Evolutionary conservation across 208 protist genomes (phyloP), one percentile per base, ranked within the genome.

Genomic region (Trichomonas tenax): DNA sequence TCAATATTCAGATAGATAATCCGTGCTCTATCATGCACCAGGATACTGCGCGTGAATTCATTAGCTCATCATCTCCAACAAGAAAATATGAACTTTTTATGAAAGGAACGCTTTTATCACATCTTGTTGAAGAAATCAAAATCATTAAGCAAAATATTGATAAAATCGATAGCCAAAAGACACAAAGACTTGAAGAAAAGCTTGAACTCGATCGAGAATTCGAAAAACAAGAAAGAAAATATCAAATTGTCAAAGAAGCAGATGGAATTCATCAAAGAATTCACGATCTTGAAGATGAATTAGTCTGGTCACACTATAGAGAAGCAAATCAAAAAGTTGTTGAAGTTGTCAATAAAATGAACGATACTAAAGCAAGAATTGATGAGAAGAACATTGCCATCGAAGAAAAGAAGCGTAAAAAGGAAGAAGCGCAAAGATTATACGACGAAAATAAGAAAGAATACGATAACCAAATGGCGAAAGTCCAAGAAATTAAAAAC

Each of bases 51-150:
- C 40, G 86, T 51, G 86, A 93, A 51, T 93, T 93, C n/a, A 93
- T 93, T 58, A 31, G 44, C 38, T 44, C 86, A 48, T 93, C 86
- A 48, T 48, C 86, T 0, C 86, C 86, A 51, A 17, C 23, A n/a
- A 93, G n/a, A 93, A 93, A 93, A 93, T 93, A 93, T 58, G 86
- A 93, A 48, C 44, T 93, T 51, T 93, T 93, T 36, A 93, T 93
- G 86, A 48, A 40, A 51, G 86, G 86, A 26, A 93, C 86, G 21
- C 31, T 93, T 6, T 15, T 93, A 1, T 48, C 86, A 17, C 40
- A 40, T 40, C 44, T 93, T 38, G n/a, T 26, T 2, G 44, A 93
- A 40, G 86, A 93, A 26, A 93, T 93, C 36, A 14, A 48, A 38
- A 93, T 26, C 17, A 93, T 93, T 15, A 40, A 14, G 26, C 0